A percentile compares a stretch with the other conserved stretches of the same genome.
phyloP scores from a whole-genome alignment of 2,329 filamentous ascomycete genomes.

The Penicillium glabrum region DNA sequence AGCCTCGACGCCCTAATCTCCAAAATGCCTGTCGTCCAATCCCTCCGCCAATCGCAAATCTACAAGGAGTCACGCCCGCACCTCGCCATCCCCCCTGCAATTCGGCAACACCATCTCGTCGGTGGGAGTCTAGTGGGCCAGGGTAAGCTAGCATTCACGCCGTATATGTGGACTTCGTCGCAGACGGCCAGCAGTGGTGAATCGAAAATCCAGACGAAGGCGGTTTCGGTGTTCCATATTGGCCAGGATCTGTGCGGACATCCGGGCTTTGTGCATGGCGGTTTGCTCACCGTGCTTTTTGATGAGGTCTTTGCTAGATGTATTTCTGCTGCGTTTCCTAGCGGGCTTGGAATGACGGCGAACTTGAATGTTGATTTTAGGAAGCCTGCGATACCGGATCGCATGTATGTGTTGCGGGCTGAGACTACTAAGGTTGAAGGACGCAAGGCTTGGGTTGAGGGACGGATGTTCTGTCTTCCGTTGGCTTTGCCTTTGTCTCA shows the following conservation, averaged over 20 bases:
- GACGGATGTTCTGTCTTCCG: constrained; percentile 27
- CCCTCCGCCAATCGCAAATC: constrained; percentile 61
- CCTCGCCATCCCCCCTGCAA: constrained; percentile 71
- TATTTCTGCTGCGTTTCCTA: constrained; percentile 32
- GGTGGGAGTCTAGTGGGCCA: constrained; percentile 72
- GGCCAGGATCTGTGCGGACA: constrained; percentile 36
- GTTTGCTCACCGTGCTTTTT: constrained; percentile 34
- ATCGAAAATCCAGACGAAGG: constrained; percentile 4
- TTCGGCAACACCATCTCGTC: constrained; percentile 73
- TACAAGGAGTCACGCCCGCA: constrained; percentile 78
- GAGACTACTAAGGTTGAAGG: constrained; percentile 36
- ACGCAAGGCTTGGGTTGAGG: constrained; percentile 40
- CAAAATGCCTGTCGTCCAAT: constrained; percentile 65
- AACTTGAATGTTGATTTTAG: constrained; percentile 39
- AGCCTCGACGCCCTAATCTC: constrained; percentile 27
- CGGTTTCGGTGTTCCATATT: constrained; percentile 33
- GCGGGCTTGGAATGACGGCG: constrained; percentile 37
- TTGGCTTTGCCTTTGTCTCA: constrained; percentile 7
- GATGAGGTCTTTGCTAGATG: constrained; percentile 40
- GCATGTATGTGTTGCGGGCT: constrained; percentile 33
- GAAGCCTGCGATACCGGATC: constrained; percentile 32
- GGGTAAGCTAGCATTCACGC: constrained; percentile 73
- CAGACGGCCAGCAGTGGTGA: neutral
- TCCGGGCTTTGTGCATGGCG: constrained; percentile 37
- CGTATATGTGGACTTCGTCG: constrained; percentile 50